Conservation (phyloP, 371 early-diverging fungal genomes). For the Circinella umbellata region DNA sequence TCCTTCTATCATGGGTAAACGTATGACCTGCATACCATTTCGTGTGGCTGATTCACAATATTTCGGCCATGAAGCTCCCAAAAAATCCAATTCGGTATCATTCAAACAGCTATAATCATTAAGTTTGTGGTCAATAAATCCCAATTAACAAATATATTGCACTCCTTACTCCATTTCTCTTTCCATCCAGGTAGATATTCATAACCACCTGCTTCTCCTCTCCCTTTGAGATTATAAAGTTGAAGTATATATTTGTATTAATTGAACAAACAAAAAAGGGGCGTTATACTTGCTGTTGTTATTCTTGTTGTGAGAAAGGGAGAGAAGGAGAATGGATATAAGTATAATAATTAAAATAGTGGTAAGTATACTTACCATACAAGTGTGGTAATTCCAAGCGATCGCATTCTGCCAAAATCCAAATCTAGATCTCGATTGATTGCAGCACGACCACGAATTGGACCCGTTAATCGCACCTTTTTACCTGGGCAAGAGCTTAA, state of each 20-base stretch:
- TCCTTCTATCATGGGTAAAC: conserved; percentile 81
- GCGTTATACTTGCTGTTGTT: too few species aligned
- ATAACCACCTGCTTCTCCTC: too few species aligned
- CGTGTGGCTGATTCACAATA: conserved; percentile 64
- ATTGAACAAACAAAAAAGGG: too few species aligned
- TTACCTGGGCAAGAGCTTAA: conserved; percentile 85
- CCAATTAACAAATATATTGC: too few species aligned
- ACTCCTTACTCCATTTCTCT: too few species aligned
- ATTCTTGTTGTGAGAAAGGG: background rate
- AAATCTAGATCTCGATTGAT: conserved; percentile 75
- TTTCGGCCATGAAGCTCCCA: conserved; percentile 74
- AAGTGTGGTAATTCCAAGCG: conserved; percentile 65
- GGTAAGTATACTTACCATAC: conserved; percentile 62
- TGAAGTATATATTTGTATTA: too few species aligned
- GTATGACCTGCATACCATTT: conserved; percentile 56
- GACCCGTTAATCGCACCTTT: conserved; percentile 79
- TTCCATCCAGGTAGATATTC: too few species aligned
- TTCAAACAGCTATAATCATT: conserved; percentile 64
- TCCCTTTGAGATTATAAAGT: too few species aligned
- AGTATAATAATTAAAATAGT: background rate
- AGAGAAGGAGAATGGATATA: background rate
- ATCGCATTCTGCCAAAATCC: conserved; percentile 71
- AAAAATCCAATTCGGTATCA: conserved; percentile 69
- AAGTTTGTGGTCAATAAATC: background rate
- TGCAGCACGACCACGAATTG: conserved; percentile 76